Conservation (phyloP, 805 yeast species). For the Soucietia sequanensis region DNA sequence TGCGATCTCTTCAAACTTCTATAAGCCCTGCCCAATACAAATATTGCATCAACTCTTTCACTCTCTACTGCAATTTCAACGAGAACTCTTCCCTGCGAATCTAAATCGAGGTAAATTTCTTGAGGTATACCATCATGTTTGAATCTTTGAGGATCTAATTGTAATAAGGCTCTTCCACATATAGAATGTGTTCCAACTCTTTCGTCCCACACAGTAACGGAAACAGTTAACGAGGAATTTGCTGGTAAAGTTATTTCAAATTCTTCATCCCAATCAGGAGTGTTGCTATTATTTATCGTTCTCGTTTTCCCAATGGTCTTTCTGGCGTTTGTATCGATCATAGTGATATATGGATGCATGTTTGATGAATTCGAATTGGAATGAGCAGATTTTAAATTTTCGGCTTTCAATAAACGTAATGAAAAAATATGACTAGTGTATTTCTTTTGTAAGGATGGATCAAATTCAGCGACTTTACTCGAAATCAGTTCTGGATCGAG, state of each 20-base stretch:
- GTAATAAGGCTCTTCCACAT: slow-evolving; percentile 62
- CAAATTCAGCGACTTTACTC: slow-evolving; percentile 30
- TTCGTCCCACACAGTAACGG: slow-evolving; percentile 72
- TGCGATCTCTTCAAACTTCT: slow-evolving; percentile 62
- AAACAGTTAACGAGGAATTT: slow-evolving; percentile 44
- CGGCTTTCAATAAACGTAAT: slow-evolving; percentile 61
- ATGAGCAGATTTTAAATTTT: slow-evolving; percentile 50
- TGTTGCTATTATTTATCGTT: slow-evolving; percentile 54
- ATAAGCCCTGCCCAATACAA: slow-evolving; percentile 74
- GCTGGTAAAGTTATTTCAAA: slow-evolving; percentile 55
- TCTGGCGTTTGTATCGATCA: slow-evolving; percentile 55
- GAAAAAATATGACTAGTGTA: slow-evolving; percentile 58
- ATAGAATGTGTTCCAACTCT: slow-evolving; percentile 54
- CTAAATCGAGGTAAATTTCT: slow-evolving; percentile 57
- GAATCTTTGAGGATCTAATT: slow-evolving; percentile 60
- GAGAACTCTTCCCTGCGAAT: slow-evolving; percentile 65
- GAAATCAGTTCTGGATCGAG: slow-evolving; percentile 61
- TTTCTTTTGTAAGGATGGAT: slow-evolving; percentile 29
- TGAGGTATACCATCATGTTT: slow-evolving; percentile 68
- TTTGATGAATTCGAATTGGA: slow-evolving; percentile 24
- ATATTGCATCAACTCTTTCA: slow-evolving; percentile 77
- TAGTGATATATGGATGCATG: slow-evolving; percentile 61
- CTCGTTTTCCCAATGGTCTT: slow-evolving; percentile 69
- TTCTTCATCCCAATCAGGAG: slow-evolving; percentile 87
- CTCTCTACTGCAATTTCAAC: slow-evolving; percentile 74